Evolutionary conservation across 2,329 filamentous ascomycete genomes (phyloP).

Genomic region (Lizonia empirigonia): DNA sequence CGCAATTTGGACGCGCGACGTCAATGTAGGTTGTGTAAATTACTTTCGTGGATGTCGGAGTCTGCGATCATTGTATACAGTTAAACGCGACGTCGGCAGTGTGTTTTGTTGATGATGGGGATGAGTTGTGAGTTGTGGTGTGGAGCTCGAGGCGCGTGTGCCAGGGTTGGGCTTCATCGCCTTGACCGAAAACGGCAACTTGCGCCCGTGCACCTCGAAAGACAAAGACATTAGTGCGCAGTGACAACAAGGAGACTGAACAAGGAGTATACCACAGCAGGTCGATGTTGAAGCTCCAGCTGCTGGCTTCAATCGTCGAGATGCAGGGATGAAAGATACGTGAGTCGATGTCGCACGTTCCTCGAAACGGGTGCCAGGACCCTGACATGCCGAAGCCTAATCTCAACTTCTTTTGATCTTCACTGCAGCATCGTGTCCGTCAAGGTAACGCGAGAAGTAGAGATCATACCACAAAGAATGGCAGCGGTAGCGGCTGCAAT

Average conservation of each 20-base stretch:
- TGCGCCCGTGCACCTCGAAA: conserved; percentile 9
- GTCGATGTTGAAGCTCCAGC: neutral
- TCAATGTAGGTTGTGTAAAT: neutral
- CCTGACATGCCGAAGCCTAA: conserved; percentile 18
- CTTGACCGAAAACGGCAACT: conserved; percentile 9
- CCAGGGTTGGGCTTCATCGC: conserved; percentile 20
- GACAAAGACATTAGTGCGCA: neutral
- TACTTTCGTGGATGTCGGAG: neutral
- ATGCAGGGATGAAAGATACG: conserved; percentile 18
- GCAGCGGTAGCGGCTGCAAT: neutral
- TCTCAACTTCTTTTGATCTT: conserved; percentile 13
- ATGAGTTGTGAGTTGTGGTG: conserved; percentile 15
- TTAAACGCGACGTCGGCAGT: conserved; percentile 7
- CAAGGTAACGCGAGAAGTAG: neutral
- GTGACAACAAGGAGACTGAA: conserved; percentile 5
- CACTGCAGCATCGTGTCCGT: conserved; percentile 16
- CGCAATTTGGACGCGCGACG: conserved; percentile 10
- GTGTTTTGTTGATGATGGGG: conserved; percentile 15
- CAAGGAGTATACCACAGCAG: neutral
- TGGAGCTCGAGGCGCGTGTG: conserved; percentile 25
- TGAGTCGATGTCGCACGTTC: conserved; percentile 22
- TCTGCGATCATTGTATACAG: neutral
- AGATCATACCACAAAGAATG: neutral
- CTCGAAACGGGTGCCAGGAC: conserved; percentile 20
- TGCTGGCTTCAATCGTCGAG: neutral